These are phyloP conservation scores for Eimeria brunetti DNA, from an alignment of 169 alveolate species.

Conservation along the genomic window DNA sequence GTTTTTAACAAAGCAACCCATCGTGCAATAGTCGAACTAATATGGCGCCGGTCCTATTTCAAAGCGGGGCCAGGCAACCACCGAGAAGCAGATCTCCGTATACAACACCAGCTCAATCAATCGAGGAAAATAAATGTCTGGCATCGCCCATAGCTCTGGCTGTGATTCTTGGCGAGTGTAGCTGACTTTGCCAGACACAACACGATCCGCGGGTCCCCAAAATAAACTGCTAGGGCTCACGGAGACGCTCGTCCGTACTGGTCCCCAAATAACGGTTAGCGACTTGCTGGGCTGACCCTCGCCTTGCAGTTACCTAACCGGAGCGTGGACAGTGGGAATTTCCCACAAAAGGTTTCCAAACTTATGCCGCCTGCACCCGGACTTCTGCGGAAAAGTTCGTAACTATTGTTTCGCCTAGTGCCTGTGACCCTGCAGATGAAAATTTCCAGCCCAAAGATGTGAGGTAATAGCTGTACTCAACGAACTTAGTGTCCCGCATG, in stretches of 20 bases:
- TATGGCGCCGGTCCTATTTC: no score
- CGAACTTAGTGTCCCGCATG: background rate
- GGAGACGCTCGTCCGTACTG: background rate
- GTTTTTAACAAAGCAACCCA: background rate
- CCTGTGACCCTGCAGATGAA: background rate
- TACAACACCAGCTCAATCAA: background rate
- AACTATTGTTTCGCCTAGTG: background rate
- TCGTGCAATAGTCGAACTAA: background rate
- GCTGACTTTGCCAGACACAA: no score
- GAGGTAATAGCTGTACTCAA: background rate
- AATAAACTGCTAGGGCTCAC: background rate
- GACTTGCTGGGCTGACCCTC: background rate
- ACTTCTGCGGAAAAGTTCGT: background rate
- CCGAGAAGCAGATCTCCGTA: background rate
- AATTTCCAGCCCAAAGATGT: background rate
- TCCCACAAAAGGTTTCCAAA: background rate
- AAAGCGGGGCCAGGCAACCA: no score
- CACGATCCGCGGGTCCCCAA: background rate
- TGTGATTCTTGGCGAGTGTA: background rate
- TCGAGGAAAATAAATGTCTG: background rate
- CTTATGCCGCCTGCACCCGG: background rate
- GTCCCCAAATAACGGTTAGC: background rate
- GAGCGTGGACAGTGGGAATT: background rate
- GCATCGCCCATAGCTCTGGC: background rate
- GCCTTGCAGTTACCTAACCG: background rate